Conservation (phyloP, 179 eudicot genomes). For the Spinacia oleracea region DNA sequence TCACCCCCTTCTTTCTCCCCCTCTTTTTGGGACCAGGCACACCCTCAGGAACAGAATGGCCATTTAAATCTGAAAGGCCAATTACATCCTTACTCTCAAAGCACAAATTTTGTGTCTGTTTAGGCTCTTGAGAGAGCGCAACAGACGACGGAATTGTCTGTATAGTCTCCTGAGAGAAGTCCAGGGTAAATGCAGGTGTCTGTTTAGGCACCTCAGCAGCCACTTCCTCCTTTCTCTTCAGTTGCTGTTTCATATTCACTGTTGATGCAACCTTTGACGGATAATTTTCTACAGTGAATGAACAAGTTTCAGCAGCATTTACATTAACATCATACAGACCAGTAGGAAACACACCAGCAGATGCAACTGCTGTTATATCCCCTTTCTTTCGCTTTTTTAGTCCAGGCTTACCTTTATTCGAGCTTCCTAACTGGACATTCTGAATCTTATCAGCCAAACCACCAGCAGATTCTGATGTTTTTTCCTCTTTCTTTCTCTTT, state of each 20-base stretch:
- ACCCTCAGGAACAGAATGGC: slow-evolving; percentile 22
- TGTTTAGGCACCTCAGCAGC: slow-evolving; percentile 17
- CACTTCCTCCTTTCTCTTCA: slow-evolving; percentile 19
- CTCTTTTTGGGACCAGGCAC: slow-evolving; percentile 48
- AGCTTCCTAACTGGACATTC: slow-evolving; percentile 22
- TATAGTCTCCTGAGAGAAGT: slow-evolving; percentile 21
- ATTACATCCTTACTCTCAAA: slow-evolving; percentile 27
- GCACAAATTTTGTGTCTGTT: neutral
- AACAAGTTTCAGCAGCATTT: slow-evolving; percentile 18
- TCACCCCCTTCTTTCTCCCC: slow-evolving; percentile 38
- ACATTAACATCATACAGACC: slow-evolving; percentile 27
- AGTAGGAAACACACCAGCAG: slow-evolving; percentile 3
- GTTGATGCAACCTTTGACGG: slow-evolving; percentile 7
- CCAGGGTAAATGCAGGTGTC: slow-evolving; percentile 21
- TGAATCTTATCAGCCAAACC: slow-evolving; percentile 16
- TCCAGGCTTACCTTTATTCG: slow-evolving; percentile 25
- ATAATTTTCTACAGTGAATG: slow-evolving; percentile 22
- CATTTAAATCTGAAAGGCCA: slow-evolving; percentile 57
- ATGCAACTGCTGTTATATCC: slow-evolving; percentile 31
- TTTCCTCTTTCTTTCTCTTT: slow-evolving; percentile 48
- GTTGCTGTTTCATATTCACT: slow-evolving; percentile 11
- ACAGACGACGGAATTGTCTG: slow-evolving; percentile 1
- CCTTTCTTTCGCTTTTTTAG: slow-evolving; percentile 47
- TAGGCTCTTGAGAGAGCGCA: slow-evolving; percentile 17
- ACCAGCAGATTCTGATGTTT: slow-evolving; percentile 15